These are phyloP conservation scores for Croton setiger DNA, from an alignment of 441 rosid genomes.

Conservation along the genomic window DNA sequence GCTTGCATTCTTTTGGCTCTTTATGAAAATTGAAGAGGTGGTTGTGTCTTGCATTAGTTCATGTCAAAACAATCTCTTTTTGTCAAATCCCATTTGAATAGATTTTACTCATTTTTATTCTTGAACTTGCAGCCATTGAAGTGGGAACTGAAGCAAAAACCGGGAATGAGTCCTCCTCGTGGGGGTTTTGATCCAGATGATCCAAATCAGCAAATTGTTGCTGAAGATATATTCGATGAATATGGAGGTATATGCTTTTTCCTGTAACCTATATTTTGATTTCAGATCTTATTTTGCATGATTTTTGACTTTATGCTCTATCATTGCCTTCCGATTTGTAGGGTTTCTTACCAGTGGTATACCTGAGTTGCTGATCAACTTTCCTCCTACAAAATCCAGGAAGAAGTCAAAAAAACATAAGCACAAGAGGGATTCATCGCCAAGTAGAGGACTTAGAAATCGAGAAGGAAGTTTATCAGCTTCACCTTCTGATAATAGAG, in stretches of 20 bases:
- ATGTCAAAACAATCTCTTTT: background rate
- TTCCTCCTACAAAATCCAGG: slow-evolving; percentile 39
- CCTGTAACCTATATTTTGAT: background rate
- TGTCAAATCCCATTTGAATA: slow-evolving; percentile 1
- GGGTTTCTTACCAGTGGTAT: slow-evolving; percentile 76
- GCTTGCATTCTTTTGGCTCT: background rate
- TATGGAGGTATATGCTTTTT: slow-evolving; percentile 63
- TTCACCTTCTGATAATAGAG: slow-evolving; percentile 40
- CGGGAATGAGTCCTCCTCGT: slow-evolving; percentile 94
- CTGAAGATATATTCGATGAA: slow-evolving; percentile 94
- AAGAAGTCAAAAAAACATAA: slow-evolving; percentile 47
- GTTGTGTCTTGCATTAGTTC: slow-evolving; percentile 10
- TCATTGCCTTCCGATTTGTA: slow-evolving; percentile 28
- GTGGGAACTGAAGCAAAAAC: slow-evolving; percentile 97
- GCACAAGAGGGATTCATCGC: slow-evolving; percentile 44
- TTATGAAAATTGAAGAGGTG: slow-evolving; percentile 6
- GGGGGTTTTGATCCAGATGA: slow-evolving; percentile 89
- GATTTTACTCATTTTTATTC: slow-evolving; percentile 1
- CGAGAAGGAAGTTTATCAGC: slow-evolving; percentile 32
- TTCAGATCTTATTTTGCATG: background rate
- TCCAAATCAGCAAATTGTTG: slow-evolving; percentile 96
- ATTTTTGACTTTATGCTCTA: slow-evolving; percentile 5
- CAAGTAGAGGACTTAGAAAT: slow-evolving; percentile 21
- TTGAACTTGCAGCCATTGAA: slow-evolving; percentile 61
- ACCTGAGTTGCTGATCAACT: slow-evolving; percentile 57